A percentile compares a stretch with the other conserved stretches of the same genome.
Evolutionary conservation across 306 rosid genomes (phyloP).

Genomic region (Malus orientalis): DNA sequence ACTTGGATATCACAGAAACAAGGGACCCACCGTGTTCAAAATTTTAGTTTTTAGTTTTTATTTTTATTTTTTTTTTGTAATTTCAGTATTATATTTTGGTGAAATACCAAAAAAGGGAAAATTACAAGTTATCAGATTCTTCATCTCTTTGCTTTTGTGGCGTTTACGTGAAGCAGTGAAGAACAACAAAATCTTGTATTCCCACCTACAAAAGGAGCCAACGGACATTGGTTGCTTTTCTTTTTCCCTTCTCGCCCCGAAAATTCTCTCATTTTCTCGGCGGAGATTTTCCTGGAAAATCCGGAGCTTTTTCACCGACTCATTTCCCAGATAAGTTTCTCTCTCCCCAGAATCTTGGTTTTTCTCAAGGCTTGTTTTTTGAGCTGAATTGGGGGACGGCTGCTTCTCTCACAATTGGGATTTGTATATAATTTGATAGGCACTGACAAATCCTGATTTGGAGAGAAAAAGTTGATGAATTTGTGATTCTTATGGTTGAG

Average conservation of each 20-base stretch:
- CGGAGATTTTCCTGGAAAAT: conserved; percentile 20
- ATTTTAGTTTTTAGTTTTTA: neutral
- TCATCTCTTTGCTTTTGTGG: conserved; percentile 28
- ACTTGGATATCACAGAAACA: conserved; percentile 27
- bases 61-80: neutral
- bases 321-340: conserved; percentile 40
- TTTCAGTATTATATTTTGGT: neutral
- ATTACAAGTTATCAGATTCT: neutral
- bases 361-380: neutral
- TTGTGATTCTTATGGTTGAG: neutral
- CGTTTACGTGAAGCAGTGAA: conserved; percentile 53
- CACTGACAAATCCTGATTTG: conserved; percentile 32
- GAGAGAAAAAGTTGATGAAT: conserved; percentile 19
- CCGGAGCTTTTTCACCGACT: conserved; percentile 16
- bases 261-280: conserved; percentile 8
- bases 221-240: conserved; percentile 13
- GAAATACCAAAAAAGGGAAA: neutral
- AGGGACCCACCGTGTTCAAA: conserved; percentile 11
- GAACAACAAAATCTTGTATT: conserved; percentile 8
- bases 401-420: conserved; percentile 38
- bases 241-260: neutral
- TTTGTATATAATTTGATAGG: conserved; percentile 20
- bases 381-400: conserved; percentile 16
- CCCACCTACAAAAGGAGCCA: conserved; percentile 16
- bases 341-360: neutral